Base-by-base conservation (phyloP, 495 filamentous ascomycete genomes). In the Xylaria sp. region DNA sequence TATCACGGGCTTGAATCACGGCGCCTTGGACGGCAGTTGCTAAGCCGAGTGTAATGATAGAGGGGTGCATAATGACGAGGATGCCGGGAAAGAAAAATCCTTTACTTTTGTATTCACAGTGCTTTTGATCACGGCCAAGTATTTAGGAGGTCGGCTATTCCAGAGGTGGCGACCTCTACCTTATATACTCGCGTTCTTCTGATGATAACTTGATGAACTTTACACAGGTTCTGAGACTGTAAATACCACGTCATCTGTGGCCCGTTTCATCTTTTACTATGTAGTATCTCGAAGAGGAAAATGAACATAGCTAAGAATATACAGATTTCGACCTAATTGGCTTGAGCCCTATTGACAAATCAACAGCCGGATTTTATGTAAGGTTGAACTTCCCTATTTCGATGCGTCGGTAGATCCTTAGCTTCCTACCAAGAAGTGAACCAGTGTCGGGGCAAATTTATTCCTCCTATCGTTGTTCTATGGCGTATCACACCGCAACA, bases 11-110 rank as follows among this genome's bases (percentile, higher is more conserved):
- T 24, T 48, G 62, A 24, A 65, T 0, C 5, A 50, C 62, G 17
- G 62, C 62, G 17, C 43, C 44, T 50, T 35, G 44, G 11, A 29
- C 62, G 29, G 62, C 62, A 19, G 62, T 29, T 19, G 44, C 29
- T 37, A 65, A 35, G 19, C 62, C 62, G 43, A 65, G 62, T 33
- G 62, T 37, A 44, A 65, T 65, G 26, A 52, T 65, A 37, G 62
- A 52, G 26, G 21, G 35, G 7, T 44, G 62, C 62, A 65, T 65
- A 35, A 31, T 61, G 58, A 43, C 15, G 19, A 14, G 8, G 12
- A n/a, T 61, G 50, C 1, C 29, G 21, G 12, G 15, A 2, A 5
- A 2, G 9, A 6, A 21, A 11, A 58, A 5, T n/a, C n/a, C 17
- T 58, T 7, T 37, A 17, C 5, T 9, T 61, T 24, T 19, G 12